phyloP scores from a whole-genome alignment of 768 basidiomycete genomes.

The Calocybe cyanea region DNA sequence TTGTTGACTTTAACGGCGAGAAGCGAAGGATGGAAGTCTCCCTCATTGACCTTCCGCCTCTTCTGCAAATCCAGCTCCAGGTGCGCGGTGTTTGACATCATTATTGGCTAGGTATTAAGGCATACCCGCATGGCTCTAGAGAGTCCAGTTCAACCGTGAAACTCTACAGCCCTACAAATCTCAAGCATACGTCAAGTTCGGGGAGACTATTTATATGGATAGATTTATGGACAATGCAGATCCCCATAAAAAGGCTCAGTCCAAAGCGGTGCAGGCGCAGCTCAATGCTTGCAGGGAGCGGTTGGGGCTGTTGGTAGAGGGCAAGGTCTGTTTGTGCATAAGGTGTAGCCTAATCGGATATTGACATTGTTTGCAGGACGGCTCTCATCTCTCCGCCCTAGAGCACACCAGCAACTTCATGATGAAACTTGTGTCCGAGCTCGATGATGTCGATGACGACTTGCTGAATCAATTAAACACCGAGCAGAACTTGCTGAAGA shows the following conservation, averaged over 20 bases:
- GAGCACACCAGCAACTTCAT: constrained; percentile 57
- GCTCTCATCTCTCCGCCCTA: constrained; percentile 55
- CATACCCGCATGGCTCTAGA: constrained; percentile 36
- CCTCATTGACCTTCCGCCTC: constrained; percentile 80
- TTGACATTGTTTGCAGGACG: constrained; percentile 39
- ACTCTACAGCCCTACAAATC: constrained; percentile 92
- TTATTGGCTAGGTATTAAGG: background rate
- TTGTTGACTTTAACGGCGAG: constrained; percentile 82
- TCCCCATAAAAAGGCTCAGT: constrained; percentile 62
- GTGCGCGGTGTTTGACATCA: constrained; percentile 30
- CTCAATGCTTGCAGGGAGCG: constrained; percentile 65
- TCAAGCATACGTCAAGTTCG: constrained; percentile 92
- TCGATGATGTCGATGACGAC: constrained; percentile 59
- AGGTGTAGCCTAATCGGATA: background rate
- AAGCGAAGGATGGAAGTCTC: constrained; percentile 87
- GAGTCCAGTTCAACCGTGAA: constrained; percentile 93
- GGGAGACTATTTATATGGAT: constrained; percentile 84
- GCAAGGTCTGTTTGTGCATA: constrained; percentile 50
- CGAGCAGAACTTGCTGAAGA: constrained; percentile 50
- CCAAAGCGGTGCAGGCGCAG: constrained; percentile 66
- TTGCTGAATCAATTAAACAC: constrained; percentile 45
- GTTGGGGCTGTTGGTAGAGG: constrained; percentile 61
- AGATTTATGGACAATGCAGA: constrained; percentile 82
- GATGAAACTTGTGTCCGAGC: constrained; percentile 33
- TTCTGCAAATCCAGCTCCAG: constrained; percentile 95